phyloP scores from a whole-genome alignment of 768 basidiomycete species.

The Fomitopsis pulvina region DNA sequence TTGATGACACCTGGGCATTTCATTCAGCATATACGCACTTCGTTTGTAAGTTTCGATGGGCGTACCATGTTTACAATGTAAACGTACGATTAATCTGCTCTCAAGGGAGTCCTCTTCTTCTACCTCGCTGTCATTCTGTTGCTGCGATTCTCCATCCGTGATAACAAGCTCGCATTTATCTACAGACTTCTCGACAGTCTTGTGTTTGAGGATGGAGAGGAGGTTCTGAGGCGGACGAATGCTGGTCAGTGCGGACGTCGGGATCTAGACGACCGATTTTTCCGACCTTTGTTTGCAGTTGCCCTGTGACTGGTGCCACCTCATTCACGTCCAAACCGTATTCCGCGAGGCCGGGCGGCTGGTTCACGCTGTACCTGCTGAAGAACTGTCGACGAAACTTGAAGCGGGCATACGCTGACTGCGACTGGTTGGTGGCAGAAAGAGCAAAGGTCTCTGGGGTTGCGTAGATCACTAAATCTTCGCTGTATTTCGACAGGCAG shows the following conservation, averaged over 20 bases:
- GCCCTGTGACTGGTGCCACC: constrained; percentile 44
- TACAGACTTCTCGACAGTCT: constrained; percentile 68
- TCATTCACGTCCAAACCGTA: constrained; percentile 31
- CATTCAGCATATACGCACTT: background rate
- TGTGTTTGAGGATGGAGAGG: constrained; percentile 67
- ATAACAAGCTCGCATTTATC: constrained; percentile 73
- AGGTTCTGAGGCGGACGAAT: no score
- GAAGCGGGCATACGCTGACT: constrained; percentile 79
- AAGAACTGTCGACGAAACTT: constrained; percentile 66
- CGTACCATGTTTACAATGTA: constrained; percentile 81
- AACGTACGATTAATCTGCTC: constrained; percentile 61
- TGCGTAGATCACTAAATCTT: constrained; percentile 69
- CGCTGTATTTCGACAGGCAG: constrained; percentile 78
- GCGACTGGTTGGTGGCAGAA: constrained; percentile 72
- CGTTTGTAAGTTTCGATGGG: background rate
- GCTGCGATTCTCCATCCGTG: constrained; percentile 36
- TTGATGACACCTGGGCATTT: constrained; percentile 64
- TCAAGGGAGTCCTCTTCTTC: constrained; percentile 58
- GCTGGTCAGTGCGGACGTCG: no score
- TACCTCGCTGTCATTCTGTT: constrained; percentile 28
- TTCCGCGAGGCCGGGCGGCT: constrained; percentile 10
- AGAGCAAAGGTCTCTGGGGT: constrained; percentile 53
- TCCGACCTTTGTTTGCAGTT: constrained; percentile 61
- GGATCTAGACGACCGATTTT: no score
- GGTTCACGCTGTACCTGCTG: constrained; percentile 49